Base-by-base conservation (phyloP, 129 eudicot species). In the Artemisia annua region DNA sequence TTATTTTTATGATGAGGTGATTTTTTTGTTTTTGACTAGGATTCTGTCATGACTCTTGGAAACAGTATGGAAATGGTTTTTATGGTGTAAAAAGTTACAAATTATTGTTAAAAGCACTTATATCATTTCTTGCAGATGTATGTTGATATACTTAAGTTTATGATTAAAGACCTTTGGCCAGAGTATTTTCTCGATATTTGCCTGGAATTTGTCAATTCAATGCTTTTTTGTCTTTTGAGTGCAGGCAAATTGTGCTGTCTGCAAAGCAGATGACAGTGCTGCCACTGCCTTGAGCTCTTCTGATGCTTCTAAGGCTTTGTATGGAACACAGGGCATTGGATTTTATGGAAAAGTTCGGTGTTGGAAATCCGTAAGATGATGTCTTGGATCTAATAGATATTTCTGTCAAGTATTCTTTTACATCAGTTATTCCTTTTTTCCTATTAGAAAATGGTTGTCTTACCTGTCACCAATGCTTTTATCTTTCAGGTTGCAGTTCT, bases 191-290 rank as follows among this genome's bases (percentile, higher is more conserved):
- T 56, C 1, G 8, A 14, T 58, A 57, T 58, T 60, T 58, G 59
- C 22, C 13, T 57, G 14, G 26, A 71, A 57, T 71, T 26, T 69
- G 63, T 70, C 17, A 70, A 35, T 70, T 28, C 3, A 3, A 44
- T 22, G 58, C 11, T 71, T 76, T 30, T 81, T 48, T 75, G 78
- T 55, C 15, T 14, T 22, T 73, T 54, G 61, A n/a, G 7, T 85
- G 71, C 85, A 93, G 98, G 96, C 97, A 66, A 90, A 90, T 70
- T 81, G 91, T 80, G 96, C 98, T 81, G 96, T 94, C 59, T 94
- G 98, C 89, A 87, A 83, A 80, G 90, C 96, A 71, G 98, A 94
- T 88, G 98, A 90, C 79, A 81, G 96, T 83, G 89, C 92, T 66
- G 97, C 94, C 32, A 94, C 94, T 77, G 87, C 93, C 52, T 81